phyloP scores from a whole-genome alignment of 2,329 filamentous ascomycete genomes.

The Leptographium lundbergii region DNA sequence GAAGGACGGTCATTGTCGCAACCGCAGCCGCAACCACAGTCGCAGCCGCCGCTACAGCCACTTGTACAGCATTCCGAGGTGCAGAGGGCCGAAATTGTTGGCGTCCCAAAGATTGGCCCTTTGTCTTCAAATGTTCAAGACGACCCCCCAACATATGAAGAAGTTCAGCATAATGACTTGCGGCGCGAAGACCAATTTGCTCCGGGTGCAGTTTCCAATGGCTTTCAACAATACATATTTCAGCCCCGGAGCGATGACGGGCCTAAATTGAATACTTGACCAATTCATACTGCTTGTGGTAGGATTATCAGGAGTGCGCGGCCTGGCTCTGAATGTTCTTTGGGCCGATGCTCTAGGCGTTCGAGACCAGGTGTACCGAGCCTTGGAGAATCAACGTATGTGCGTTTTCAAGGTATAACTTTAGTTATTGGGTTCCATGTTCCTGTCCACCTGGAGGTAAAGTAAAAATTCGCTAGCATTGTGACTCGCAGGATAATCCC shows the following conservation, averaged over 20 bases:
- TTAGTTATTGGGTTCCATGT: not conserved
- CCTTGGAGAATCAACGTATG: not conserved
- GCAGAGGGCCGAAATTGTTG: not conserved
- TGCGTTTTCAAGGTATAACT: not conserved
- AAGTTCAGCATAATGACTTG: not conserved
- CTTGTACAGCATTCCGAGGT: not conserved
- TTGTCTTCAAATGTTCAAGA: not conserved
- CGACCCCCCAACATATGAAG: conserved; percentile 1
- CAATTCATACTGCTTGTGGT: not conserved
- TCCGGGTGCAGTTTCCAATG: not conserved
- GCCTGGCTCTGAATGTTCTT: not conserved
- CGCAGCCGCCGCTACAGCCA: not conserved
- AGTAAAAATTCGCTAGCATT: not conserved
- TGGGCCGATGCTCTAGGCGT: not conserved
- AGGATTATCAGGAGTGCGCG: not conserved
- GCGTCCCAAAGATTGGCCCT: not conserved
- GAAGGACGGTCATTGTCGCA: not conserved
- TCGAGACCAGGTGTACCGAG: not conserved
- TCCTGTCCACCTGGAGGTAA: no score
- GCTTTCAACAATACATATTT: not conserved
- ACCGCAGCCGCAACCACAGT: not conserved
- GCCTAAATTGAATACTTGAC: not conserved
- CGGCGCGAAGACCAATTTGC: no score
- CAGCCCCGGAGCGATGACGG: not conserved
- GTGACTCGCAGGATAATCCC: not conserved